These are phyloP conservation scores for Vickermania spadyakhi DNA, from an alignment of 208 protist species.

Conservation along the genomic window DNA sequence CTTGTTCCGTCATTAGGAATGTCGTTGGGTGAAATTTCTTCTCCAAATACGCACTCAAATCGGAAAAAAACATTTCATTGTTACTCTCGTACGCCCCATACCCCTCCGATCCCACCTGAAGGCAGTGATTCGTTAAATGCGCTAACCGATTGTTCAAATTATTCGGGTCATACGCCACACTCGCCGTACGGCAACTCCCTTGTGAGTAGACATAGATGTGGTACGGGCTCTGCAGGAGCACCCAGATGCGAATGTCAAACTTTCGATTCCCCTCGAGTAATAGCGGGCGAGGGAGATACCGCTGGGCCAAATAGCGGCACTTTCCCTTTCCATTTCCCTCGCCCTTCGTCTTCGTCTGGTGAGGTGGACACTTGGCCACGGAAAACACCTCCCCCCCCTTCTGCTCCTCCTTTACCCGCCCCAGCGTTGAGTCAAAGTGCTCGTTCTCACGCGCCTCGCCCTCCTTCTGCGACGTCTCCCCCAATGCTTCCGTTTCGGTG, in stretches of 20 bases:
- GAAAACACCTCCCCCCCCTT: background rate
- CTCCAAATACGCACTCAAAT: constrained; percentile 44
- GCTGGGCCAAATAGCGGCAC: constrained; percentile 78
- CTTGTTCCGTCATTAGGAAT: no score
- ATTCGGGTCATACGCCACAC: constrained; percentile 35
- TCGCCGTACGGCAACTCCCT: constrained; percentile 76
- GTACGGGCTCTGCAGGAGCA: constrained; percentile 37
- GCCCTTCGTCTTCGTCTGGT: constrained; percentile 9
- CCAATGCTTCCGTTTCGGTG: no score
- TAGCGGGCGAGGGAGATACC: constrained; percentile 79
- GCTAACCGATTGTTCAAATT: constrained; percentile 30
- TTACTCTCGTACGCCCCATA: constrained; percentile 73
- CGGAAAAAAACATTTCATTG: constrained; percentile 85
- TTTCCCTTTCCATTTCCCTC: no score
- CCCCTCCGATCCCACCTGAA: constrained; percentile 38
- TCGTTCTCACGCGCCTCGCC: no score
- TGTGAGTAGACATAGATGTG: constrained; percentile 76
- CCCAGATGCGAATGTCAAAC: constrained; percentile 89
- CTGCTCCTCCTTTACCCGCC: no score
- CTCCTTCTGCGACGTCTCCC: no score
- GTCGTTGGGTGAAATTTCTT: constrained; percentile 21
- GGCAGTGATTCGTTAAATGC: constrained; percentile 89
- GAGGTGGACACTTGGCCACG: no score
- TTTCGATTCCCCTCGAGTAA: constrained; percentile 67
- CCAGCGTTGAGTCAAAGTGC: no score